phyloP scores from a whole-genome alignment of 345 rosid genomes.

The Luvunga scandens region DNA sequence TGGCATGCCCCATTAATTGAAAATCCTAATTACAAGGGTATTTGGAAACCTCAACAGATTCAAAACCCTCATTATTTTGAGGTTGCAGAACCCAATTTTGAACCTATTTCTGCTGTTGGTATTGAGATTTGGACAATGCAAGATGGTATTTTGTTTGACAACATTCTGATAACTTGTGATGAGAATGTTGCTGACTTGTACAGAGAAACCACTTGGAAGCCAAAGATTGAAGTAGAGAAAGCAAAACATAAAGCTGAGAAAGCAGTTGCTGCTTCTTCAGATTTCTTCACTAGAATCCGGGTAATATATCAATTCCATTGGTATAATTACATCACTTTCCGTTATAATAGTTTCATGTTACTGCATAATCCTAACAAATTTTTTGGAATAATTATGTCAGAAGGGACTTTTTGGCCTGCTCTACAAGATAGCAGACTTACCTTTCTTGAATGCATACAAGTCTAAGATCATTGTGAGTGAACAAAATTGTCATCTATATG shows the following conservation, averaged over 20 bases:
- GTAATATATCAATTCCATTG: constrained; percentile 18
- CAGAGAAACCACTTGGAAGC: constrained; percentile 43
- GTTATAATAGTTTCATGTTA: background rate
- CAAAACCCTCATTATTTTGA: constrained; percentile 50
- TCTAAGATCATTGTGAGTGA: constrained; percentile 25
- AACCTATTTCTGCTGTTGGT: constrained; percentile 55
- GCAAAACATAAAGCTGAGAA: constrained; percentile 43
- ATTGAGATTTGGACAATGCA: constrained; percentile 74
- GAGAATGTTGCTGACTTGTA: constrained; percentile 40
- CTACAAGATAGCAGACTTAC: constrained; percentile 27
- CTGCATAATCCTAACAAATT: background rate
- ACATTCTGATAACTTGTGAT: constrained; percentile 40
- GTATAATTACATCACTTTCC: background rate
- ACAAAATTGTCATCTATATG: background rate
- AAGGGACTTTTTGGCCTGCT: constrained; percentile 24
- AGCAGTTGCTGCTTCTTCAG: constrained; percentile 27
- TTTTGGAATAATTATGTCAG: constrained; percentile 16
- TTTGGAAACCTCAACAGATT: constrained; percentile 53
- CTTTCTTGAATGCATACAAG: constrained; percentile 25
- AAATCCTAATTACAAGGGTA: constrained; percentile 52
- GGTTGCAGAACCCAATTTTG: constrained; percentile 42
- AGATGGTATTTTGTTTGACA: constrained; percentile 53
- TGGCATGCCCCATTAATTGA: constrained; percentile 56
- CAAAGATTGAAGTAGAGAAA: constrained; percentile 45
- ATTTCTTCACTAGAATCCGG: constrained; percentile 35